phyloP scores from a whole-genome alignment of 805 yeast species.

The Candida verbasci region DNA sequence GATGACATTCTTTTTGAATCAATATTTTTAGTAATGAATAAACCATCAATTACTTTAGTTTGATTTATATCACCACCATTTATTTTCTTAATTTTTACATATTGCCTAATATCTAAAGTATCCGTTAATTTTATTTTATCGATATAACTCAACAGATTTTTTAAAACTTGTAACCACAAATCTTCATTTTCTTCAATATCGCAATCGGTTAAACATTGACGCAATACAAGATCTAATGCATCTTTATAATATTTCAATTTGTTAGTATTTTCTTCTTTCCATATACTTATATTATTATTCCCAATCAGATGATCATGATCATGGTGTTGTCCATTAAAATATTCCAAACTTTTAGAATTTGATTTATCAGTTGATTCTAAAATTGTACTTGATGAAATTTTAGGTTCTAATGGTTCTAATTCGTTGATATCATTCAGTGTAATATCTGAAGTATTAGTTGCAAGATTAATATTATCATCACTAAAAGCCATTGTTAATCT shows the following conservation, averaged over 20 bases:
- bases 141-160: constrained; percentile 48
- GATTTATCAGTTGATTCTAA: background rate
- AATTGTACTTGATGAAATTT: constrained; percentile 6
- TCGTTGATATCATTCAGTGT: constrained; percentile 2
- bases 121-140: constrained; percentile 64
- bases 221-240: constrained; percentile 49
- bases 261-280: background rate
- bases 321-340: background rate
- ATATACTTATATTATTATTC: background rate
- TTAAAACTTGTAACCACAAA: constrained; percentile 58
- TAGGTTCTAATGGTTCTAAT: constrained; percentile 6
- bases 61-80: constrained; percentile 68
- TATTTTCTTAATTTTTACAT: constrained; percentile 79
- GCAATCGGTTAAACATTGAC: constrained; percentile 62
- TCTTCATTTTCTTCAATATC: constrained; percentile 40
- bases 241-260: constrained; percentile 21
- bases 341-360: background rate
- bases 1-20: constrained; percentile 79
- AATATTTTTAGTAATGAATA: constrained; percentile 77
- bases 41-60: constrained; percentile 65
- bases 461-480: background rate
- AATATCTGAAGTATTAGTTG: background rate
- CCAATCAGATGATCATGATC: background rate
- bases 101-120: constrained; percentile 80
- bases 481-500: constrained; percentile 3